A percentile compares a stretch with the other conserved stretches of the same genome.
These are phyloP conservation scores for Acacia pycnantha DNA, from an alignment of 331 rosid genomes.

Conservation along the genomic window DNA sequence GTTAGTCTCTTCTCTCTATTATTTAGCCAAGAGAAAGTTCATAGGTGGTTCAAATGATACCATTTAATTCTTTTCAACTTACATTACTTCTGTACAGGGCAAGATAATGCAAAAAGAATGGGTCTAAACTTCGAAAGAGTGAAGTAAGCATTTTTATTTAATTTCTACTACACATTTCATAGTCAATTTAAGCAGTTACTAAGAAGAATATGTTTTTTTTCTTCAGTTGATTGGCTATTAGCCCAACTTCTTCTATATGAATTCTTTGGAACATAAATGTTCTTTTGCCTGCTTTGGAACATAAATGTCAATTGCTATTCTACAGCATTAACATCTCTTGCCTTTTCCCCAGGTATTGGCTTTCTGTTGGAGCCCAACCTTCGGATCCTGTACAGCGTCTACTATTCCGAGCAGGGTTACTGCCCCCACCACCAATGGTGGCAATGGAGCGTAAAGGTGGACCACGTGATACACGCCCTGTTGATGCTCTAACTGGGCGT, in stretches of 20 bases:
- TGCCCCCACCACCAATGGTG: slow-evolving; percentile 90
- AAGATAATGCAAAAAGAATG: slow-evolving; percentile 91
- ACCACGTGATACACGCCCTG: slow-evolving; percentile 61
- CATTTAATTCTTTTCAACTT: slow-evolving; percentile 27
- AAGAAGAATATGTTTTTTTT: not conserved
- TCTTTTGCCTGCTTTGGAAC: not conserved
- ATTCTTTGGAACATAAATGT: not conserved
- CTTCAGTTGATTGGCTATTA: not conserved
- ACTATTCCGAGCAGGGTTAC: slow-evolving; percentile 73
- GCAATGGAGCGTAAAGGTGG: slow-evolving; percentile 88
- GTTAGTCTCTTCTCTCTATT: not conserved
- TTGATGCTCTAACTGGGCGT: slow-evolving; percentile 67
- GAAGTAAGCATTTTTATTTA: slow-evolving; percentile 54
- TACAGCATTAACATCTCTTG: not conserved
- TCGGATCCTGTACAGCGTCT: slow-evolving; percentile 82
- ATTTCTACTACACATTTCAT: not conserved
- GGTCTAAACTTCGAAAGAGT: slow-evolving; percentile 91
- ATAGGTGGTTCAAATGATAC: slow-evolving; percentile 24
- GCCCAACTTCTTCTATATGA: not conserved
- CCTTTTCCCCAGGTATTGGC: slow-evolving; percentile 72
- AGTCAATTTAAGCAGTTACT: not conserved
- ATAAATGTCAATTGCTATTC: not conserved
- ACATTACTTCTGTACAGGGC: slow-evolving; percentile 50
- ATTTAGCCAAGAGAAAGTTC: not conserved
- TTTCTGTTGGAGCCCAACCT: slow-evolving; percentile 96